Percentiles rank a stretch among this genome's conserved stretches.
phyloP scores from a whole-genome alignment of 352 stramenopile genomes.

The Phytophthora meadii region DNA sequence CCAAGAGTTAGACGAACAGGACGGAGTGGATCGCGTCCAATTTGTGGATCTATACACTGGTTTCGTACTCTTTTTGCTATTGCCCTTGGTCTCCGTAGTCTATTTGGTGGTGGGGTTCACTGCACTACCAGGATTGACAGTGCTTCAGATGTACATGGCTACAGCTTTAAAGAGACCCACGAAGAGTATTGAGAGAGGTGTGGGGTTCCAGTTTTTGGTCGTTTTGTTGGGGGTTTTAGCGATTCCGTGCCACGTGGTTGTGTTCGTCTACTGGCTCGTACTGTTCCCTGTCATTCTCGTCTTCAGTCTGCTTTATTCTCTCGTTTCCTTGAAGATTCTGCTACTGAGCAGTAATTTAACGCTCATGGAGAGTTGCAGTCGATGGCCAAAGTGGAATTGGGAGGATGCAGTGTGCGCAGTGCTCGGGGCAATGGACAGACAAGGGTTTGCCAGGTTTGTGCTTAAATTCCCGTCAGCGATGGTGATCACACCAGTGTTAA shows the following conservation, averaged over 20 bases:
- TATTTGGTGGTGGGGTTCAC: constrained; percentile 28
- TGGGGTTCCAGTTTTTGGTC: constrained; percentile 22
- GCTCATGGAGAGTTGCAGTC: constrained; percentile 39
- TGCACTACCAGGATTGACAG: constrained; percentile 21
- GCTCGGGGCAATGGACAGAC: constrained; percentile 43
- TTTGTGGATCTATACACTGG: constrained; percentile 40
- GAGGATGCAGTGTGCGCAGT: constrained; percentile 36
- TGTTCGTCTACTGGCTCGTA: constrained; percentile 35
- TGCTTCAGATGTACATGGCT: constrained; percentile 28
- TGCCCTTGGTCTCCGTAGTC: constrained; percentile 14
- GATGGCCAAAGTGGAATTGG: constrained; percentile 46
- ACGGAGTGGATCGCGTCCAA: constrained; percentile 26
- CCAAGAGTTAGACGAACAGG: constrained; percentile 33
- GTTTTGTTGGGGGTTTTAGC: constrained; percentile 21
- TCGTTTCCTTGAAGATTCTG: constrained; percentile 39
- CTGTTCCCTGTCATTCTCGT: constrained; percentile 33
- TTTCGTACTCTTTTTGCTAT: constrained; percentile 25
- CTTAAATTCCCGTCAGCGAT: constrained; percentile 44
- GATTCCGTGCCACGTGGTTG: constrained; percentile 29
- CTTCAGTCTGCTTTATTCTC: constrained; percentile 32
- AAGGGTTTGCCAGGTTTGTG: constrained; percentile 44
- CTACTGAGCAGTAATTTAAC: constrained; percentile 35
- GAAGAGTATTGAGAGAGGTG: constrained; percentile 23
- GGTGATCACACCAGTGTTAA: constrained; percentile 45
- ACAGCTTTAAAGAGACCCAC: constrained; percentile 28